phyloP scores from a whole-genome alignment of 23 red algal species.

The Chondrus crispus region DNA sequence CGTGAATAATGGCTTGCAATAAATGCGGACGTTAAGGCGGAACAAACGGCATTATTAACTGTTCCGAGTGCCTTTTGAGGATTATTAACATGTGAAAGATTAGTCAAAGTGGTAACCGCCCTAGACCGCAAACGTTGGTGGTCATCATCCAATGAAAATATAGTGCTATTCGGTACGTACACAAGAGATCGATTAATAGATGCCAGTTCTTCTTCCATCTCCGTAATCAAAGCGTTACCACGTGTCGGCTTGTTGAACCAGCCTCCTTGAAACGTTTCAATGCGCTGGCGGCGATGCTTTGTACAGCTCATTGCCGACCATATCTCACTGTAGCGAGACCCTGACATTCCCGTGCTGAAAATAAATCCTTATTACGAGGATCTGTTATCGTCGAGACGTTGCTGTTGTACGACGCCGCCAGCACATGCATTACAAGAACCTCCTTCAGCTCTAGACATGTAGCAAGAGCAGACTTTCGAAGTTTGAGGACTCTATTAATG shows the following conservation, averaged over 20 bases:
- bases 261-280: neutral
- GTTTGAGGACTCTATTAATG: constrained; percentile 13
- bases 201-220: neutral
- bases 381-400: neutral
- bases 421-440: constrained; percentile 1
- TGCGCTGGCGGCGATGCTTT: neutral
- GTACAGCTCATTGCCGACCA: neutral
- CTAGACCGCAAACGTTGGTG: neutral
- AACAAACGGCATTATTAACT: constrained; percentile 15
- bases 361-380: neutral
- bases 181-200: neutral
- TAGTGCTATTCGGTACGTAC: neutral
- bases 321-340: neutral
- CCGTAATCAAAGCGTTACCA: neutral
- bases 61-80: constrained; percentile 5
- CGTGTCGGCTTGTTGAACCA: neutral
- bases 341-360: neutral
- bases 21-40: constrained; percentile 7
- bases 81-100: constrained; percentile 24
- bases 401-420: neutral
- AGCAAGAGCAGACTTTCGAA: neutral
- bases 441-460: constrained; percentile 4
- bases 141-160: constrained; percentile 17
- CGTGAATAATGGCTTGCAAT: constrained; percentile 2
- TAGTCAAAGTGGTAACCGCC: neutral